Percentiles rank a stretch among this genome's conserved stretches.
Evolutionary conservation across 73 alveolate genomes (phyloP).

Genomic region (Tetrahymena borealis): DNA sequence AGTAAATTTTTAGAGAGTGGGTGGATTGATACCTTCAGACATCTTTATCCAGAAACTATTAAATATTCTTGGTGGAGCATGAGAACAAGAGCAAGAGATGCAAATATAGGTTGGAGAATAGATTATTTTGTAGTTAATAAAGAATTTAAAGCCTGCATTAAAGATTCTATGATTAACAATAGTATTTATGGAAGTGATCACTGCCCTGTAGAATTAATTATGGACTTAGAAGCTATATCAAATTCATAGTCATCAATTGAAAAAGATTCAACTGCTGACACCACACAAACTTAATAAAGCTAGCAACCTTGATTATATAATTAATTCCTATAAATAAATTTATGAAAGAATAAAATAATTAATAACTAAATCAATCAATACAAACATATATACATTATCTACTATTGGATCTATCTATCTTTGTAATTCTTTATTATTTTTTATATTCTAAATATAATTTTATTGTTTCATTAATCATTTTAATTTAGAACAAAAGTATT

Average conservation of each 20-base stretch:
- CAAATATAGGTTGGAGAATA: slow-evolving; percentile 84
- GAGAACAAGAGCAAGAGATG: slow-evolving; percentile 54
- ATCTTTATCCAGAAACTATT: slow-evolving; percentile 48
- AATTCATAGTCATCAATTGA: neutral
- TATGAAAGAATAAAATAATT: no score
- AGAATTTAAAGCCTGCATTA: neutral
- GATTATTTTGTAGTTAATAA: slow-evolving; percentile 64
- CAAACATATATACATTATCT: no score
- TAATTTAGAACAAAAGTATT: no score
- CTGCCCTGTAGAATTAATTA: slow-evolving; percentile 13
- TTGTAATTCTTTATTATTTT: no score
- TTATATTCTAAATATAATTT: no score
- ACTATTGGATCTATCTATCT: no score
- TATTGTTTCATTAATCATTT: no score
- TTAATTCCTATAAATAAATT: no score
- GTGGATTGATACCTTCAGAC: slow-evolving; percentile 61
- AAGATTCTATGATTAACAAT: neutral
- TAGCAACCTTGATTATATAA: no score
- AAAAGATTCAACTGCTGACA: no score
- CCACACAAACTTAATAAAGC: no score
- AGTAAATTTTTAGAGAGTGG: slow-evolving; percentile 28
- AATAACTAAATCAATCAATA: no score
- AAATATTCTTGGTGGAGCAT: slow-evolving; percentile 56
- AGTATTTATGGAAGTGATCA: slow-evolving; percentile 30
- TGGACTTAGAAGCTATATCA: neutral